A percentile compares a stretch with the other conserved stretches of the same genome.
These are phyloP conservation scores for Coemansia sp. DNA, from an alignment of 192 early-diverging fungal species.

Conservation along the genomic window DNA sequence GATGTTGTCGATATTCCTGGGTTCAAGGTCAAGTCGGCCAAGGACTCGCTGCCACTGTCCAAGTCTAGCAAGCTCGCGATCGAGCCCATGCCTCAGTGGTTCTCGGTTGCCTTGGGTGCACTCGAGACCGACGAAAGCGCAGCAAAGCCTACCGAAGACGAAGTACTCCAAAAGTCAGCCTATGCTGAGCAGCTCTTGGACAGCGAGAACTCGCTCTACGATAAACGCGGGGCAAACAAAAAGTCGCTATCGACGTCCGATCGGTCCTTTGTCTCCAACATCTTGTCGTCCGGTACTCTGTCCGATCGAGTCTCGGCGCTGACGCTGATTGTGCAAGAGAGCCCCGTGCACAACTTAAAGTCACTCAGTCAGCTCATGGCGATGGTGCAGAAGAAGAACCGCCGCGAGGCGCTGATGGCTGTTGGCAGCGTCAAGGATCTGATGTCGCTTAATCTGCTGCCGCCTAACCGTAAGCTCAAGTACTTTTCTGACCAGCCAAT, in stretches of 20 bases:
- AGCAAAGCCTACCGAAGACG: constrained; percentile 38
- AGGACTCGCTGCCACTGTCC: constrained; percentile 34
- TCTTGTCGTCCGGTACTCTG: constrained; percentile 89
- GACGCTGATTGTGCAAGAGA: constrained; percentile 89
- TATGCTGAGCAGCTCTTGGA: constrained; percentile 66
- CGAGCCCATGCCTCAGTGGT: constrained; percentile 43
- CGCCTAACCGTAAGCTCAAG: constrained; percentile 78
- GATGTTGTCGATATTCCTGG: constrained; percentile 28
- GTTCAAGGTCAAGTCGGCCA: constrained; percentile 55
- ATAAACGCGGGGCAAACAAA: constrained; percentile 52
- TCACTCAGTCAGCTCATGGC: constrained; percentile 74
- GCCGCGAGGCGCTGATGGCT: constrained; percentile 83
- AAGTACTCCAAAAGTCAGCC: constrained; percentile 36
- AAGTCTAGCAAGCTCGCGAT: constrained; percentile 28
- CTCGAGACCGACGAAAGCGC: constrained; percentile 16
- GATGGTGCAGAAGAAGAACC: constrained; percentile 89
- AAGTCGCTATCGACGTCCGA: constrained; percentile 74
- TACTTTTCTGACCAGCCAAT: constrained; percentile 94
- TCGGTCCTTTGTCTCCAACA: constrained; percentile 81
- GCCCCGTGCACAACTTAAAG: constrained; percentile 78
- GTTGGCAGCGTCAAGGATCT: constrained; percentile 91
- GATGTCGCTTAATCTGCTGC: constrained; percentile 75
- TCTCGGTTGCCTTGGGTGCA: constrained; percentile 17
- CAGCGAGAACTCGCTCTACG: constrained; percentile 64
- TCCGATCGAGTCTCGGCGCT: constrained; percentile 93